Percentiles rank a stretch among this genome's conserved stretches.
Evolutionary conservation across 1,139 yeast genomes (phyloP).

Genomic region (Candida sojae): DNA sequence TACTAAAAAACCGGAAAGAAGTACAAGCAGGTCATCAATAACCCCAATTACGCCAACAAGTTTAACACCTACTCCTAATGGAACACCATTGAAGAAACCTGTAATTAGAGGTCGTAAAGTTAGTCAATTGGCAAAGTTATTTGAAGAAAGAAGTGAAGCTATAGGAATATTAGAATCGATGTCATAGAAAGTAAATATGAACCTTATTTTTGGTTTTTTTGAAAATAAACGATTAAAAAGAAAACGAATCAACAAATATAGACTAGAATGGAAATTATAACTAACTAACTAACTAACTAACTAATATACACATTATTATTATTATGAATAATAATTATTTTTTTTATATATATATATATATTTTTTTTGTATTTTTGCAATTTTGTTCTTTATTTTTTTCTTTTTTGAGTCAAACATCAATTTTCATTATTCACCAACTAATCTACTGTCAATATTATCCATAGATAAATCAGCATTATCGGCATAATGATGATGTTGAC

Average conservation of each 20-base stretch:
- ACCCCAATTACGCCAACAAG: background rate
- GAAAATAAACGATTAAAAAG: background rate
- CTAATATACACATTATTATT: background rate
- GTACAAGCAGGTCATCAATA: background rate
- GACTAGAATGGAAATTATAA: background rate
- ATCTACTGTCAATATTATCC: constrained; percentile 50
- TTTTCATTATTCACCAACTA: constrained; percentile 41
- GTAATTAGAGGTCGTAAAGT: constrained; percentile 57
- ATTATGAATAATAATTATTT: background rate
- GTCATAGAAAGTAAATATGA: constrained; percentile 13
- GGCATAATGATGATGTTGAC: constrained; percentile 26
- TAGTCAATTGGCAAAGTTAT: constrained; percentile 54
- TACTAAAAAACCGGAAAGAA: background rate
- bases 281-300: background rate
- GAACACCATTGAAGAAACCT: constrained; percentile 33
- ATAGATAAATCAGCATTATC: constrained; percentile 41
- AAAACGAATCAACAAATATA: background rate
- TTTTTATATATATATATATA: too few species aligned
- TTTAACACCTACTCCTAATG: background rate
- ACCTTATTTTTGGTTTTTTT: background rate
- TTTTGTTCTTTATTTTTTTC: background rate
- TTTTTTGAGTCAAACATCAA: background rate
- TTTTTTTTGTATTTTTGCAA: background rate
- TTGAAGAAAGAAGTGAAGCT: constrained; percentile 58
- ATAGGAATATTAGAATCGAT: constrained; percentile 46